These are phyloP conservation scores for Pestalotiopsis sp. DNA, from an alignment of 2,329 filamentous ascomycete species.

Conservation along the genomic window DNA sequence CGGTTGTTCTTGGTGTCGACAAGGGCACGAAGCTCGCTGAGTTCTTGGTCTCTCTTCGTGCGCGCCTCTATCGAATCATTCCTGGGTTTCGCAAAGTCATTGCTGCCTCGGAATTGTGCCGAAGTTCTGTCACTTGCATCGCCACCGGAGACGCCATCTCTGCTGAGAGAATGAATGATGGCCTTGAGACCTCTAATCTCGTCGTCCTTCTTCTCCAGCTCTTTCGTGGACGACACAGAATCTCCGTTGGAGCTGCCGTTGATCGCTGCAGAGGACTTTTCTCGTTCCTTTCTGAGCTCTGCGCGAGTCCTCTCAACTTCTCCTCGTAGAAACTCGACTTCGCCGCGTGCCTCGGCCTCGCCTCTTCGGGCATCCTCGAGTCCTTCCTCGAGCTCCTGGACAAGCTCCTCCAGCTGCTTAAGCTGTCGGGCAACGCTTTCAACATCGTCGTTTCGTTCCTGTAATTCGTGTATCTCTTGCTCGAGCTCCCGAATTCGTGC, in stretches of 20 bases:
- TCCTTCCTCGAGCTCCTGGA: slow-evolving; percentile 95
- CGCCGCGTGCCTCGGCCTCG: slow-evolving; percentile 91
- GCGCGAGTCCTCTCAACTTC: slow-evolving; percentile 91
- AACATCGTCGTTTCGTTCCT: slow-evolving; percentile 84
- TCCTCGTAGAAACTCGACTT: slow-evolving; percentile 92
- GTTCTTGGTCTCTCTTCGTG: slow-evolving; percentile 78
- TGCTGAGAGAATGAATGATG: slow-evolving; percentile 93
- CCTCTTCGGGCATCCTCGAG: slow-evolving; percentile 92
- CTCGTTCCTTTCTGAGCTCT: slow-evolving; percentile 84
- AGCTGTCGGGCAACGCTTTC: slow-evolving; percentile 88
- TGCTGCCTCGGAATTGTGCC: slow-evolving; percentile 31
- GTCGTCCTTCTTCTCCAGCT: slow-evolving; percentile 92
- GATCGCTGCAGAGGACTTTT: slow-evolving; percentile 70
- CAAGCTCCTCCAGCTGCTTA: slow-evolving; percentile 93
- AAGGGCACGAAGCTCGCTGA: slow-evolving; percentile 74
- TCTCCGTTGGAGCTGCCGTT: slow-evolving; percentile 49
- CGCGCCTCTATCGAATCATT: slow-evolving; percentile 54
- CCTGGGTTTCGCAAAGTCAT: slow-evolving; percentile 42
- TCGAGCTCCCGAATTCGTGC: slow-evolving; percentile 86
- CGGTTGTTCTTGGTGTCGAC: slow-evolving; percentile 72
- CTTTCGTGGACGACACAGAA: slow-evolving; percentile 61
- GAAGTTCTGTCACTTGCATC: slow-evolving; percentile 38
- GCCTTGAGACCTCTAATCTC: slow-evolving; percentile 97
- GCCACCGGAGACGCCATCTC: slow-evolving; percentile 62
- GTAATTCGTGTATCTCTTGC: slow-evolving; percentile 79